phyloP scores from a whole-genome alignment of 257 asterid genomes.

The Solanum rostratum region DNA sequence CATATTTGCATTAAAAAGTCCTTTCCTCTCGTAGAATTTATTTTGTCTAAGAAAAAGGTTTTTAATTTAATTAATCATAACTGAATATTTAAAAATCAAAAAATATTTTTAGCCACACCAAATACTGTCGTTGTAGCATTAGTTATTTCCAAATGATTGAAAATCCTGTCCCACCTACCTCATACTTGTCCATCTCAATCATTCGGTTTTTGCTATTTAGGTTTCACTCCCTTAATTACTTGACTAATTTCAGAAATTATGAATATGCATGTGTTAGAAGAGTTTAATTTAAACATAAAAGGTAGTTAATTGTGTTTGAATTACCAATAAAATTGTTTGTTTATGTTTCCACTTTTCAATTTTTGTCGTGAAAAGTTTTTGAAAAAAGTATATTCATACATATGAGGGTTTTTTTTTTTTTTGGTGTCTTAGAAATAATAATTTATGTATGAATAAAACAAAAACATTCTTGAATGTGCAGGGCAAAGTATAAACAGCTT shows the following conservation, averaged over 20 bases:
- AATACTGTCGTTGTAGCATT: not conserved
- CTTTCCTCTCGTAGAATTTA: no score
- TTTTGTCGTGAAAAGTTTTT: not conserved
- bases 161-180: not conserved
- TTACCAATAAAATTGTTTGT: not conserved
- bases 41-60: no score
- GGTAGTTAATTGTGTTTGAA: not conserved
- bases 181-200: not conserved
- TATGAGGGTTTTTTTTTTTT: not conserved
- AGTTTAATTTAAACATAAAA: not conserved
- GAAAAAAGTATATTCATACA: not conserved
- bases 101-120: not conserved
- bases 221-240: not conserved
- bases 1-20: no score
- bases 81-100: not conserved
- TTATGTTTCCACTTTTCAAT: not conserved
- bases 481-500: not conserved
- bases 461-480: not conserved
- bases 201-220: not conserved
- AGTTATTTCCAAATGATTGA: not conserved
- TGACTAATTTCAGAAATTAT: not conserved
- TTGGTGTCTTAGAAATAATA: not conserved
- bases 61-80: no score
- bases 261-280: not conserved
- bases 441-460: not conserved